These are phyloP conservation scores for Micractinium conductrix DNA, from an alignment of 139 green algal genomes.

Conservation along the genomic window DNA sequence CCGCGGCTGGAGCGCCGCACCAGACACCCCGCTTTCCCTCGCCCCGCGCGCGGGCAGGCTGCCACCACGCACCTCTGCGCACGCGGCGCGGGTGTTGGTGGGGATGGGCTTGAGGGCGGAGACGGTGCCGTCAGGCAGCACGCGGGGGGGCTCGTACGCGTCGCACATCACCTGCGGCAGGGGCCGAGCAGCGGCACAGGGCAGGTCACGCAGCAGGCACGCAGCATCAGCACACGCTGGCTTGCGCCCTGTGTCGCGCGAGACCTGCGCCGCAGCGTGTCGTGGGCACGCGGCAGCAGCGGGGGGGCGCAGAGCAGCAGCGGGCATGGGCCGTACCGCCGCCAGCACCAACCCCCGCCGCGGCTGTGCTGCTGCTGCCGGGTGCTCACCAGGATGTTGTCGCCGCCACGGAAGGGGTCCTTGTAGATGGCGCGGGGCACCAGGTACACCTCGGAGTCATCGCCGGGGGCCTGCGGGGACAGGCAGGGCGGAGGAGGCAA, in stretches of 20 bases:
- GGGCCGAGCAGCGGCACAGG: too few relatives aligned
- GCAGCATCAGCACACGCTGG: too few relatives aligned
- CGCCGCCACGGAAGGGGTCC: slow-evolving; percentile 76
- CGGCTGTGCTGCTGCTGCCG: too few relatives aligned
- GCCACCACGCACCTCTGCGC: slow-evolving; percentile 61
- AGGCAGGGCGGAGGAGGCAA: neutral
- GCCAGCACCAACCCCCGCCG: too few relatives aligned
- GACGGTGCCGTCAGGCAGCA: slow-evolving; percentile 73
- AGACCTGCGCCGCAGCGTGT: too few relatives aligned
- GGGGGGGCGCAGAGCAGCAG: too few relatives aligned
- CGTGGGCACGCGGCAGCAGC: too few relatives aligned
- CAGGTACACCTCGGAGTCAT: slow-evolving; percentile 92
- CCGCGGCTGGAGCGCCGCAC: neutral
- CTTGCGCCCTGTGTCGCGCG: too few relatives aligned
- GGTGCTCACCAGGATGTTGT: slow-evolving; percentile 38
- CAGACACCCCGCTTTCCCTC: neutral
- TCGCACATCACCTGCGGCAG: slow-evolving; percentile 84
- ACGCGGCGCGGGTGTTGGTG: slow-evolving; percentile 91
- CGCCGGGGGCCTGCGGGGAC: slow-evolving; percentile 80
- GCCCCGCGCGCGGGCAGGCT: neutral
- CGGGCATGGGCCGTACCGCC: too few relatives aligned
- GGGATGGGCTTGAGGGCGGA: slow-evolving; percentile 76
- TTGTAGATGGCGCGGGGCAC: slow-evolving; percentile 80
- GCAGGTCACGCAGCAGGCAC: too few relatives aligned
- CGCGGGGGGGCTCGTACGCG: slow-evolving; percentile 85